Evolutionary conservation across 2,329 filamentous ascomycete genomes (phyloP).

Genomic region (Fusarium phyllophilum): DNA sequence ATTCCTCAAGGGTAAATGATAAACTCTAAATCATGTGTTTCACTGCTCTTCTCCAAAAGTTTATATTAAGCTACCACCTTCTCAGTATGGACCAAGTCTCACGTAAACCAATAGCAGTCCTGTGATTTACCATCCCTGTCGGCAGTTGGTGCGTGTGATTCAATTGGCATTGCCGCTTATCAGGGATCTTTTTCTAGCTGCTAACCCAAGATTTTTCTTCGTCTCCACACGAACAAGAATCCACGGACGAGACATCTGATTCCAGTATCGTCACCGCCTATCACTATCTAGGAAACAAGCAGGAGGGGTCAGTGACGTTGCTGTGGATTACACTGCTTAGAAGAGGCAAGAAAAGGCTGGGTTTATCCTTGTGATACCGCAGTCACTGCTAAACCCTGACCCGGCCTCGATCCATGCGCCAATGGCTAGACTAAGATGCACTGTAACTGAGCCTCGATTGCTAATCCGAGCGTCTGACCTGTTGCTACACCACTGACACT

Average conservation of each 20-base stretch:
- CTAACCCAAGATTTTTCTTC: constrained; percentile 12
- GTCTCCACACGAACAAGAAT: constrained; percentile 15
- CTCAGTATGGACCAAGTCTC: constrained; percentile 1
- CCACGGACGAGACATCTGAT: constrained; percentile 20
- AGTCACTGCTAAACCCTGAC: neutral
- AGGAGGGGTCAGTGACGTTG: constrained; percentile 1
- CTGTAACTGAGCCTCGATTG: constrained; percentile 14
- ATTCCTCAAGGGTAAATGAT: neutral
- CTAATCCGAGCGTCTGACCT: constrained; percentile 18
- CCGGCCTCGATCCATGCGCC: neutral
- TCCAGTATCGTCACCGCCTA: constrained; percentile 29
- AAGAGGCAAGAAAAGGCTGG: neutral
- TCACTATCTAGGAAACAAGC: constrained; percentile 22
- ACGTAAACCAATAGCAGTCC: constrained; percentile 23
- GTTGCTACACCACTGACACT: constrained; percentile 17
- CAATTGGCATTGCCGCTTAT: constrained; percentile 18
- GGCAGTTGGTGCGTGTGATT: constrained; percentile 27
- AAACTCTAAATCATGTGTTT: neutral
- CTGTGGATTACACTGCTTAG: constrained; percentile 3
- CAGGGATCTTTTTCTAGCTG: neutral
- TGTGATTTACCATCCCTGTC: constrained; percentile 30
- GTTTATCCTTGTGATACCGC: constrained; percentile 7
- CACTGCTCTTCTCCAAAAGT: neutral
- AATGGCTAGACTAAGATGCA: neutral
- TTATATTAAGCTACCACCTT: constrained; percentile 30